Percentiles rank a stretch among this genome's conserved stretches.
phyloP scores from a whole-genome alignment of 768 basidiomycete genomes.

The Kwoniella dendrophila region DNA sequence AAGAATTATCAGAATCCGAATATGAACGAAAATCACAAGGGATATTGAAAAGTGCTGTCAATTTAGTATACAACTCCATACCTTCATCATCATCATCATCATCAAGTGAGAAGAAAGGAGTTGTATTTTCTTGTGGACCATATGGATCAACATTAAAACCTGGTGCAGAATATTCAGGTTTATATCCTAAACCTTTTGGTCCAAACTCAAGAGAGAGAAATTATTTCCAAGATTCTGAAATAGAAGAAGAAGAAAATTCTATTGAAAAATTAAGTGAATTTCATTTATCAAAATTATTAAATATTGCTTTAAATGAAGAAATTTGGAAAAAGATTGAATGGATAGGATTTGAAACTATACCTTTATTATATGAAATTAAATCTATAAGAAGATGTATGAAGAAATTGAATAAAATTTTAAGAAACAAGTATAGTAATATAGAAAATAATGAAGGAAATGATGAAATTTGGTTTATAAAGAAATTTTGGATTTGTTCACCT shows the following conservation, averaged over 20 bases:
- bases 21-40: not conserved
- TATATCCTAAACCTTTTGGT: slow-evolving; percentile 76
- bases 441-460: not conserved
- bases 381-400: slow-evolving; percentile 69
- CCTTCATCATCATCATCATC: not conserved
- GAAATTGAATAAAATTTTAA: slow-evolving; percentile 47
- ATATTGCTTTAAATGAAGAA: slow-evolving; percentile 60
- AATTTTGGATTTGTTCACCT: slow-evolving; percentile 75
- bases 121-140: slow-evolving; percentile 74
- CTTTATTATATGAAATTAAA: slow-evolving; percentile 66
- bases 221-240: slow-evolving; percentile 17
- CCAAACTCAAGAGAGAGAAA: slow-evolving; percentile 54
- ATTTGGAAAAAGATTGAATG: slow-evolving; percentile 66
- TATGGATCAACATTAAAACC: slow-evolving; percentile 70
- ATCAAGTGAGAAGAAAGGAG: slow-evolving; percentile 39
- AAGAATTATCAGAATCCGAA: not conserved
- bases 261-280: slow-evolving; percentile 63
- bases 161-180: slow-evolving; percentile 69
- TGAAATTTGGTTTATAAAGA: slow-evolving; percentile 58
- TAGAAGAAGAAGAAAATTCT: slow-evolving; percentile 14
- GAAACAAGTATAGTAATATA: not conserved
- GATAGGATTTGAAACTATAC: slow-evolving; percentile 78
- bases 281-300: slow-evolving; percentile 66
- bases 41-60: not conserved
- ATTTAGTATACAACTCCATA: not conserved